Evolutionary conservation across 495 filamentous ascomycete species (phyloP).

Genomic region (Patellaria atrata): DNA sequence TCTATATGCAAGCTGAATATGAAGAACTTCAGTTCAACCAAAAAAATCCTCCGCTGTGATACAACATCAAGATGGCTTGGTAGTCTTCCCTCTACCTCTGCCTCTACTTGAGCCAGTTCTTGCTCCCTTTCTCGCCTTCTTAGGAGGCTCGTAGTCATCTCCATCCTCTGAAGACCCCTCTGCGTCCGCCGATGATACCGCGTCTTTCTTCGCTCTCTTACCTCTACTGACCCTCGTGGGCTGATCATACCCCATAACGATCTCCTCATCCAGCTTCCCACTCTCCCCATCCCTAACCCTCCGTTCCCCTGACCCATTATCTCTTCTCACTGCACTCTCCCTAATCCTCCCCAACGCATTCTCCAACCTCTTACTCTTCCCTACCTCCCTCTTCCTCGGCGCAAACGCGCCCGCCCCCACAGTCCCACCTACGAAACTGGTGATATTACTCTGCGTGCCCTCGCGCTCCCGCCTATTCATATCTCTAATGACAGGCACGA

Average conservation of each 20-base stretch:
- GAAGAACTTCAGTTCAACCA: neutral
- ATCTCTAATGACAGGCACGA: slow-evolving; percentile 85
- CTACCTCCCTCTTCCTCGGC: slow-evolving; percentile 45
- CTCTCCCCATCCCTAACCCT: neutral
- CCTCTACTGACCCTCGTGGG: neutral
- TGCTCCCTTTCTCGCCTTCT: slow-evolving; percentile 9
- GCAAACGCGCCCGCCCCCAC: slow-evolving; percentile 57
- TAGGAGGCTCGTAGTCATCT: slow-evolving; percentile 8
- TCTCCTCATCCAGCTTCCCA: neutral
- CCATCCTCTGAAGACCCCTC: neutral
- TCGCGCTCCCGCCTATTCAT: slow-evolving; percentile 79
- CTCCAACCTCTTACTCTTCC: slow-evolving; percentile 69
- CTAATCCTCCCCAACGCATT: slow-evolving; percentile 37
- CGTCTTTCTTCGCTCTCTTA: neutral
- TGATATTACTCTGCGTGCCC: slow-evolving; percentile 92
- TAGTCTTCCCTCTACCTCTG: neutral
- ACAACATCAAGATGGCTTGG: neutral
- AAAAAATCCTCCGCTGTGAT: neutral
- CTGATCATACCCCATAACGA: too few relatives aligned
- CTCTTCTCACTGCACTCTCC: slow-evolving; percentile 8
- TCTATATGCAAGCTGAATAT: too few relatives aligned
- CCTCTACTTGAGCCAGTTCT: neutral
- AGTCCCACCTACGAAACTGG: slow-evolving; percentile 60
- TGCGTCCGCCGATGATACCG: neutral
- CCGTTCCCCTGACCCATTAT: slow-evolving; percentile 2